Base-by-base conservation (phyloP, 2,329 filamentous ascomycete species). In the Neonectria magnoliae region DNA sequence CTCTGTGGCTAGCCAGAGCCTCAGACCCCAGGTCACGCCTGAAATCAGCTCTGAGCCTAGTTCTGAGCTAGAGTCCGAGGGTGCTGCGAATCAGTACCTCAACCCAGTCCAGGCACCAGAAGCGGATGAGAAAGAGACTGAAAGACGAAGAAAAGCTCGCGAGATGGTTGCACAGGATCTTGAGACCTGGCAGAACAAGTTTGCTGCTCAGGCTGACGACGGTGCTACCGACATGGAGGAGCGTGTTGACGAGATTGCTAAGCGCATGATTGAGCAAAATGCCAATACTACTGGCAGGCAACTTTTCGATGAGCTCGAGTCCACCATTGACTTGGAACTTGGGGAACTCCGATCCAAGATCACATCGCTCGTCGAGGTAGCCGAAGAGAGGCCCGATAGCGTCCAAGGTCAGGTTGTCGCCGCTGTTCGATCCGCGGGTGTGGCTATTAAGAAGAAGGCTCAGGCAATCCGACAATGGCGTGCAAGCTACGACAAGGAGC, bases 101-200 rank as follows among this genome's bases (percentile, higher is more conserved):
- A 73, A 76, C 57, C 78, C 78, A 13, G 79, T 86, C 5, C 72
- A 80, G 52, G 78, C 84, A 2, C 84, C 85, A 0, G 78, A 85
- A 13, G 71, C 81, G 3, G 77, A 81, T 69, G 76, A 83, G 55
- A 77, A 81, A 36, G 86, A 88, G 60, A 83, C 85, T 31, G 85
- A 89, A 27, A 78, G 82, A 16, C 85, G 87, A 27, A 86, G 86
- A 58, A 85, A 84, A 4, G 87, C 87, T 2, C 88, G 88, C 48
- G 87, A 90, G 73, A 87, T 87, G 67, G 92, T 98, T 45, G 85
- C 89, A 2, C 87, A 91, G 48, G 96, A 99, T 76, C 85, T 99
- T 14, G 86, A 88, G 69, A 85, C 86, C 60, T 99, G 96, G 95
- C 92, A 98, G 78, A 88, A 88, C 66, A 97, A 97, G 75, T 98